These are phyloP conservation scores for Colletotrichum ledebouriae DNA, from an alignment of 2,329 filamentous ascomycete species.

Conservation along the genomic window DNA sequence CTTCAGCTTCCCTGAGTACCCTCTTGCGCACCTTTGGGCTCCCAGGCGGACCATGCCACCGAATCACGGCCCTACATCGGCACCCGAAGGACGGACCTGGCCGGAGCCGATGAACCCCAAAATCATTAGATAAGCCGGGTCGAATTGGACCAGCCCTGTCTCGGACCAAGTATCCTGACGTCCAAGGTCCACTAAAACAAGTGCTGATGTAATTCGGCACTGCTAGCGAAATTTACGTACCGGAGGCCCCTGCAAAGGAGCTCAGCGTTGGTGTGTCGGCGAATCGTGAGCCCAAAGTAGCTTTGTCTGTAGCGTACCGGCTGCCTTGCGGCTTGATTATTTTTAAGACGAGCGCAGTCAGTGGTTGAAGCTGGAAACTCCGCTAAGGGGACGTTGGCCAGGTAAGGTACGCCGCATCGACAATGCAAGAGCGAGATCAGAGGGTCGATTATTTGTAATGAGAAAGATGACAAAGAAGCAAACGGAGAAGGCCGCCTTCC, in stretches of 20 bases:
- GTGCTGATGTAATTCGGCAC: conserved; percentile 27
- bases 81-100: background rate
- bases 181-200: background rate
- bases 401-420: conserved; percentile 1
- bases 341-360: conserved; percentile 14
- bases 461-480: conserved; percentile 4
- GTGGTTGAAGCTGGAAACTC: background rate
- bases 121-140: conserved; percentile 6
- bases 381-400: background rate
- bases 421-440: conserved; percentile 2
- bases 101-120: background rate
- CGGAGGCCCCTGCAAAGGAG: conserved; percentile 7
- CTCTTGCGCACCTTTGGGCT: no score
- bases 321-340: conserved; percentile 29
- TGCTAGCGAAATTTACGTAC: background rate
- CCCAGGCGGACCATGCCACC: no score
- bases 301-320: conserved; percentile 28
- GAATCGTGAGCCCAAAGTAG: conserved; percentile 5
- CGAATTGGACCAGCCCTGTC: background rate
- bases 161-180: background rate
- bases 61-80: background rate
- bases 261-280: no score
- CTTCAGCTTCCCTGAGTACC: no score
- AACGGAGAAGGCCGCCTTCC: background rate
- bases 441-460: background rate